Percentiles rank a stretch among this genome's conserved stretches.
Evolutionary conservation across 257 asterid species (phyloP).

Genomic region (Solanum corneliomulleri): DNA sequence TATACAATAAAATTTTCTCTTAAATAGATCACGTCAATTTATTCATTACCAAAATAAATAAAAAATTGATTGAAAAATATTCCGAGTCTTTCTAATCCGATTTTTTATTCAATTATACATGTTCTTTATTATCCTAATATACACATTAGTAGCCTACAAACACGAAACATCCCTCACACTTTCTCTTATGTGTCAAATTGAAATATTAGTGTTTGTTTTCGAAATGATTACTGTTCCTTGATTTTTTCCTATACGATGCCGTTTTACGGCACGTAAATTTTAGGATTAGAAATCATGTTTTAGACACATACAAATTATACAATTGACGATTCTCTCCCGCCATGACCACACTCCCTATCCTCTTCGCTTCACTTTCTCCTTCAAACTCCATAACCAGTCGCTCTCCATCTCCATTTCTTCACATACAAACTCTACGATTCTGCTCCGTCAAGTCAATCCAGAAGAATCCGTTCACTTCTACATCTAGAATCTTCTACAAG

Average conservation of each 20-base stretch:
- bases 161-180: not conserved
- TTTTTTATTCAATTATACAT: too few relatives aligned
- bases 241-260: not conserved
- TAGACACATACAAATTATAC: not conserved
- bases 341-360: constrained; percentile 39
- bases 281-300: not conserved
- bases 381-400: not conserved
- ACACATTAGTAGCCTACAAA: not conserved
- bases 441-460: constrained; percentile 8
- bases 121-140: not conserved
- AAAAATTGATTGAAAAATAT: too few relatives aligned
- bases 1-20: fast-evolving
- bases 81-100: too few relatives aligned
- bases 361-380: constrained; percentile 4
- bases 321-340: constrained; percentile 41
- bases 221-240: not conserved
- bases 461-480: not conserved
- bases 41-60: too few relatives aligned
- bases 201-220: not conserved
- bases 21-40: not conserved
- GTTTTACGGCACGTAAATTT: not conserved
- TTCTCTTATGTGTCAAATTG: not conserved
- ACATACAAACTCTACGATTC: constrained; percentile 16
- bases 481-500: constrained; percentile 15
- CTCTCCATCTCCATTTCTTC: constrained; percentile 24